Base-by-base conservation (phyloP, 306 rosid genomes). In the Cicer cuneatum region DNA sequence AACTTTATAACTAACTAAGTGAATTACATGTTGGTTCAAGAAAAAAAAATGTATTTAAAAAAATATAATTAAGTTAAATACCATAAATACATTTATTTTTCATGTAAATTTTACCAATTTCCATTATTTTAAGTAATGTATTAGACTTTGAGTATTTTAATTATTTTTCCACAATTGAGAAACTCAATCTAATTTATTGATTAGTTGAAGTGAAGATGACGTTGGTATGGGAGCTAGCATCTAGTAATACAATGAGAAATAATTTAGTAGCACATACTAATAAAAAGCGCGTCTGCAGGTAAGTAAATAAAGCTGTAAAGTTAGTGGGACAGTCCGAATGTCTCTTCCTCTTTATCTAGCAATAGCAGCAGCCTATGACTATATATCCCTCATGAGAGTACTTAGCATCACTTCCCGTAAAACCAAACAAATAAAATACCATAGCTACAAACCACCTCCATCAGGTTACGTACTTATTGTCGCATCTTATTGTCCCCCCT, bases 311-410 rank as follows among this genome's bases (percentile, higher is more conserved):
- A 84, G 89, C 85, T 81, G 79, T 69, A 86, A 85, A 93, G 92
- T 71, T 39, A 52, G 96, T 90, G 98, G 96, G 97, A 89, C 98
- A 90, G 87, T 90, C 96, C 93, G 92, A 89, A 93, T 93, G 96
- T 89, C 97, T 89, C 93, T 74, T 82, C 83, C 66, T 71, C 74
- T 12, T 69, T 47, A 8, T 48, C 4, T 57, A 61, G 71, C 54
- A 59, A 80, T 77, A 78, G 54, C 35, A 29, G 35, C 0, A 29
- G 35, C 5, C 5, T 29, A 48, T 47, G 53, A 69, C 66, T 35
- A 1, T 37, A 10, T 66, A 7, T 37, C 77, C 19, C 48, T 68
- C 80, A 33, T 64, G 35, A 29, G 33, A 24, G 33, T 24, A 43
- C 51, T 78, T 75, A 67, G 73, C 81, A 56, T 63, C 85, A 65